Conservation (phyloP, 768 basidiomycete genomes). For the Phylloporus arenicola region DNA sequence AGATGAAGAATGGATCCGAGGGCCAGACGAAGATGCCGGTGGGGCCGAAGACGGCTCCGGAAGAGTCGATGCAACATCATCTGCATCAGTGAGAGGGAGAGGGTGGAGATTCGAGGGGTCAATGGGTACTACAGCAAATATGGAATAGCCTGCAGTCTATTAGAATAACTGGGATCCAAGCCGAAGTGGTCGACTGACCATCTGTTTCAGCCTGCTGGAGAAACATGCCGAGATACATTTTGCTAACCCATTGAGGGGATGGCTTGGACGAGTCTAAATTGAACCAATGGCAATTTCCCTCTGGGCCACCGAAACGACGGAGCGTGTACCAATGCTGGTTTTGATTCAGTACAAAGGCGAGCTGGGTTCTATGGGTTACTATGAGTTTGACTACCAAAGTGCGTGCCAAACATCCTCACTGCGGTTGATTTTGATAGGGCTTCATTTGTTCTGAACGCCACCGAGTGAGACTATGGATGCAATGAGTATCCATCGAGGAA, state of each 20-base stretch:
- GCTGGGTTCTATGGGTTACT: constrained; percentile 52
- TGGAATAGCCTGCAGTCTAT: constrained; percentile 61
- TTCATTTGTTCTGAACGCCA: constrained; percentile 86
- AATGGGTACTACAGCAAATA: constrained; percentile 66
- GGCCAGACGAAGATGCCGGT: constrained; percentile 7
- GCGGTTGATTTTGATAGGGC: constrained; percentile 65
- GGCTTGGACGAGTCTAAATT: constrained; percentile 76
- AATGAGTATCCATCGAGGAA: constrained; percentile 5
- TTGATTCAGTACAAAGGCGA: constrained; percentile 83
- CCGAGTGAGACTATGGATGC: constrained; percentile 49
- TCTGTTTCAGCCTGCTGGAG: constrained; percentile 83
- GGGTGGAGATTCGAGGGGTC: constrained; percentile 48
- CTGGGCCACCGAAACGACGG: constrained; percentile 65
- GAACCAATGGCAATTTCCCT: constrained; percentile 69
- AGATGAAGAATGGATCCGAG: constrained; percentile 8
- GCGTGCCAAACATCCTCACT: constrained; percentile 44
- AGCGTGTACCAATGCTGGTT: constrained; percentile 88
- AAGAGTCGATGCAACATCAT: constrained; percentile 61
- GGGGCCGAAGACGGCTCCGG: constrained; percentile 45
- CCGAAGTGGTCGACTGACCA: constrained; percentile 41
- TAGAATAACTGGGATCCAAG: constrained; percentile 2
- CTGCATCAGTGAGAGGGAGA: constrained; percentile 64
- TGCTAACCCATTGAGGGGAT: constrained; percentile 77
- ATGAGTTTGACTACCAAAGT: constrained; percentile 7
- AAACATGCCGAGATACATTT: constrained; percentile 79